Evolutionary conservation across 2,329 filamentous ascomycete genomes (phyloP).

Genomic region (Balansia obtecta): DNA sequence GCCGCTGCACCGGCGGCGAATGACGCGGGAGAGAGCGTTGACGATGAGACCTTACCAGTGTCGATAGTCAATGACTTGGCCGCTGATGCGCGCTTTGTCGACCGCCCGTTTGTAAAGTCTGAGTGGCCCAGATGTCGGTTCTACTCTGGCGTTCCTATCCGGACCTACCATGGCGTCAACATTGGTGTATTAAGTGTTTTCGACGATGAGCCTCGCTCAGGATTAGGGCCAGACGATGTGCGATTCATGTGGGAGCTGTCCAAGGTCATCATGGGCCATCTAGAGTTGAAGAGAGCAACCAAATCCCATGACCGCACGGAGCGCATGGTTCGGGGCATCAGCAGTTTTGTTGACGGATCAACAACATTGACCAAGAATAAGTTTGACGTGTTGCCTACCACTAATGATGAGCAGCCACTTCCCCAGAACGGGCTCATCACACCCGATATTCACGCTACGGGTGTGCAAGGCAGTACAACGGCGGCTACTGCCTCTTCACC

Average conservation of each 20-base stretch:
- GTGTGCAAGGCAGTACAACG: neutral
- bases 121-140: conserved; percentile 14
- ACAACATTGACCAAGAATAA: neutral
- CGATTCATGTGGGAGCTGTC: conserved; percentile 11
- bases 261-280: conserved; percentile 18
- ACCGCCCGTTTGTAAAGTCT: conserved; percentile 9
- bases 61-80: conserved; percentile 1
- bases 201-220: conserved; percentile 3
- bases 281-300: conserved; percentile 15
- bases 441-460: neutral
- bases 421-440: conserved; percentile 9
- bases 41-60: neutral
- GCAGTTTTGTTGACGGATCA: conserved; percentile 16
- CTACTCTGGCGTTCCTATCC: conserved; percentile 24
- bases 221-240: conserved; percentile 13
- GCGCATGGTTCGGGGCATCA: conserved; percentile 21
- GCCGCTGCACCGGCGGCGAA: neutral
- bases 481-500: too few species aligned
- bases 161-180: conserved; percentile 18
- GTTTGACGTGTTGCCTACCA: neutral
- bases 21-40: neutral
- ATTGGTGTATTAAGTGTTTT: conserved; percentile 22
- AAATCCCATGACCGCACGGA: conserved; percentile 15
- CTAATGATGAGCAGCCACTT: conserved; percentile 3
- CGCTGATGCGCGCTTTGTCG: conserved; percentile 15